Evolutionary conservation across 148 eudicot species (phyloP), one percentile per base, ranked within the genome.

Genomic region (Drosera capensis): DNA sequence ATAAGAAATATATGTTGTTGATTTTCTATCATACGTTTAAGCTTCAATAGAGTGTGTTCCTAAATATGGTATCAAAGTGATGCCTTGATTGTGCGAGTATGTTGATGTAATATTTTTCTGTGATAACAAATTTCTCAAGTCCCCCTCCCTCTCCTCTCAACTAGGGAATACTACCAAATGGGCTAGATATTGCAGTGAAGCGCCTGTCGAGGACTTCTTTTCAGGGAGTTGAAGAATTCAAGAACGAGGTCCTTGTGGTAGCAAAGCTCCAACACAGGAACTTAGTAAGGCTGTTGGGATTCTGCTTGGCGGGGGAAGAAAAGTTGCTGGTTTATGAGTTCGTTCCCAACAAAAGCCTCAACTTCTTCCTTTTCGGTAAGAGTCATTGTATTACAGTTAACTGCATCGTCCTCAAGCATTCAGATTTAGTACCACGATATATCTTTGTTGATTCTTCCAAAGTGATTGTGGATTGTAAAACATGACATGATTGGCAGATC

Each of bases 251-350:
- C 15, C 2, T 40, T n/a, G n/a, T 60, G 8, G 23, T 46, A 15
- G 52, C 58, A 28, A 60, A 41, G 43, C 65, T 53, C 18, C 65
- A 52, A 16, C 65, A 60, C 41, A 46, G 40, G 36, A 60, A 60
- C 14, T 29, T 60, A 40, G 64, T 60, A 15, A 60, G 50, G 28
- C 24, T 60, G n/a, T n/a, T n/a, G n/a, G n/a, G n/a, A n/a, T n/a
- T n/a, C n/a, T n/a, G n/a, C n/a, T n/a, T n/a, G n/a, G n/a, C n/a
- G n/a, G n/a, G n/a, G n/a, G n/a, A n/a, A n/a, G n/a, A n/a, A n/a
- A n/a, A n/a, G n/a, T n/a, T n/a, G n/a, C n/a, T n/a, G n/a, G n/a
- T n/a, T n/a, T n/a, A n/a, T n/a, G n/a, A n/a, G n/a, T n/a, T n/a
- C n/a, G n/a, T n/a, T n/a, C n/a, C 59, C 49, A 25, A 25, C 31